A percentile compares a stretch with the other conserved stretches of the same genome.
Conservation (phyloP, 2,329 filamentous ascomycete species). For the Paramyrothecium sp. region DNA sequence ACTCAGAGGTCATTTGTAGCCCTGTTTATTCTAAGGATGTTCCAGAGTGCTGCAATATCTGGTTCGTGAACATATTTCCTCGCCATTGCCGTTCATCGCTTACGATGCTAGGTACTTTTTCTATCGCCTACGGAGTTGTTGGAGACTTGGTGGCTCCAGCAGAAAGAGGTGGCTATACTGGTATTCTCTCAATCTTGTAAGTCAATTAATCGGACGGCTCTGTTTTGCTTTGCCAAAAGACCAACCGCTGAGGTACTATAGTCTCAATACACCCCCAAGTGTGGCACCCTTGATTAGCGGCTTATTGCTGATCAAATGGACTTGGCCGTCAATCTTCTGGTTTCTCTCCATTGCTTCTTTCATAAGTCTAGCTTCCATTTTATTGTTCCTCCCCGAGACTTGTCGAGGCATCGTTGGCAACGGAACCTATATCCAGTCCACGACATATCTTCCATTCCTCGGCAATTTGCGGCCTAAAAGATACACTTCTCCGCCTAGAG, state of each 20-base stretch:
- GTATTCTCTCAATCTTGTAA: slow-evolving; percentile 11
- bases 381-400: slow-evolving; percentile 27
- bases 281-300: slow-evolving; percentile 32
- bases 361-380: slow-evolving; percentile 12
- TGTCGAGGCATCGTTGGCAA: slow-evolving; percentile 28
- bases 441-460: slow-evolving; percentile 7
- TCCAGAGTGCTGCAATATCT: slow-evolving; percentile 3
- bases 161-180: slow-evolving; percentile 6
- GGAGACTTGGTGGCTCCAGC: slow-evolving; percentile 6
- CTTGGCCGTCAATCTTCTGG: slow-evolving; percentile 38
- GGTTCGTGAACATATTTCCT: not conserved
- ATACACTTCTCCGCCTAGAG: not conserved
- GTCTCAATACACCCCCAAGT: not conserved
- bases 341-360: slow-evolving; percentile 30
- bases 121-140: slow-evolving; percentile 8
- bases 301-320: slow-evolving; percentile 24
- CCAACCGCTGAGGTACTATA: not conserved
- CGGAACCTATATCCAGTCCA: slow-evolving; percentile 14
- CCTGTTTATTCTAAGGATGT: slow-evolving; percentile 3
- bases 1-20: not conserved
- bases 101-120: slow-evolving; percentile 1
- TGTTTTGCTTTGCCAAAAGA: slow-evolving; percentile 1
- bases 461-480: not conserved
- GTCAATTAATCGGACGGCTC: not conserved
- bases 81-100: no score